Evolutionary conservation across 768 basidiomycete genomes (phyloP).

Genomic region (Omphalotus guepiniiformis): DNA sequence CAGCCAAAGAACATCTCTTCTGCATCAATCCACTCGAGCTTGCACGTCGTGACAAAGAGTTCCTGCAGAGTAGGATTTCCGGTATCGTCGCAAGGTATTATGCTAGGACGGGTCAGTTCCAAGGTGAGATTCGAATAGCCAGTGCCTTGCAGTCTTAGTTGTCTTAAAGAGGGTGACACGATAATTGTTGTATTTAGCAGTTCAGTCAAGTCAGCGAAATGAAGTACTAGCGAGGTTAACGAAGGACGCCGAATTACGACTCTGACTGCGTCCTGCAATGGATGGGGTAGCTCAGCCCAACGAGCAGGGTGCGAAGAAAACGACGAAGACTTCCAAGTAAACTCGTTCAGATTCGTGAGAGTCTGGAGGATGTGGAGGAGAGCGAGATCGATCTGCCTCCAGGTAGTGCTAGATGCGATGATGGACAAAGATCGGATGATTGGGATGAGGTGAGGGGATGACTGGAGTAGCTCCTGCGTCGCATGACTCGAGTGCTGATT

Average conservation of each 20-base stretch:
- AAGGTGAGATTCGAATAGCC: neutral
- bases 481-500: neutral
- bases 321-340: neutral
- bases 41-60: constrained; percentile 4
- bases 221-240: neutral
- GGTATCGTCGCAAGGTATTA: neutral
- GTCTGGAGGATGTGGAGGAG: neutral
- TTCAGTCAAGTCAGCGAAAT: constrained; percentile 1
- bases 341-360: neutral
- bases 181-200: neutral
- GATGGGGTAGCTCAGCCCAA: constrained; percentile 3
- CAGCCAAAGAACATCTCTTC: constrained; percentile 1
- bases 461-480: neutral
- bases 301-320: neutral
- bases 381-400: neutral
- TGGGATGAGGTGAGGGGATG: constrained; percentile 5
- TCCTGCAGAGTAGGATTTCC: neutral
- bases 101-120: constrained; percentile 1
- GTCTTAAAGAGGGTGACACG: neutral
- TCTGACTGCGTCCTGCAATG: neutral
- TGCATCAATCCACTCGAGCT: constrained; percentile 7
- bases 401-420: neutral
- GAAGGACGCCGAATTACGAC: neutral
- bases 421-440: constrained; percentile 4
- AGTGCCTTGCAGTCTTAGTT: neutral